Evolutionary conservation across 129 eudicot species (phyloP), one percentile per base, ranked within the genome.

Genomic region (Kitagawia praeruptora): DNA sequence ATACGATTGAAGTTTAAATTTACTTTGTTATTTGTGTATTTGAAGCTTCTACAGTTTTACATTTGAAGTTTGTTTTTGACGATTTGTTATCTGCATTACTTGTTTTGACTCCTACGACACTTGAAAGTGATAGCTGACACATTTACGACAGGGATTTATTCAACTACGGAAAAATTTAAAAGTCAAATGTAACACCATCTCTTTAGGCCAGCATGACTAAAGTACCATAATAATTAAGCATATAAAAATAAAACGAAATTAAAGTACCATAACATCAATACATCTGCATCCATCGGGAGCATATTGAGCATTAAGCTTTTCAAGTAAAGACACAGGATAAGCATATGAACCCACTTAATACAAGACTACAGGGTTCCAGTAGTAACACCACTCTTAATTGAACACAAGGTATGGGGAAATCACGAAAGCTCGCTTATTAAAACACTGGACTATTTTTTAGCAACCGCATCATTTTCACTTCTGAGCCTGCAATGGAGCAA

Each of bases 401-500:
- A n/a, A 25, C 48, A n/a, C 77, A 4, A 15, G 40, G 19, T 10
- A n/a, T 0, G n/a, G 34, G 27, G 10, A 46, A 12, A 41, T 51
- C 34, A 2, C n/a, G 1, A 5, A 46, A 74, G 77, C 61, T 27
- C 66, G 4, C 25, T 79, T 46, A 46, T 79, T 79, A 44, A 44
- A 67, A 41, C 49, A 45, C 27, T 38, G 44, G 28, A 19, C 4
- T 63, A 19, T 41, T 73, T 40, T 37, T 25, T 25, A 37, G n/a
- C 6, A 18, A 27, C 5, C 42, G 38, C 81, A 49, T 51, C 76
- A 69, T 44, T 9, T 44, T 79, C 46, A 79, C 67, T 67, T 67
- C 63, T 34, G 49, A 8, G 46, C 81, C 81, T 79, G 81, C 75
- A 79, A 69, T 45, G 40, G 38, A 79, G 39, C 45, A 27, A 69